phyloP scores from a whole-genome alignment of 495 filamentous ascomycete genomes.

The Cetradonia linearis region DNA sequence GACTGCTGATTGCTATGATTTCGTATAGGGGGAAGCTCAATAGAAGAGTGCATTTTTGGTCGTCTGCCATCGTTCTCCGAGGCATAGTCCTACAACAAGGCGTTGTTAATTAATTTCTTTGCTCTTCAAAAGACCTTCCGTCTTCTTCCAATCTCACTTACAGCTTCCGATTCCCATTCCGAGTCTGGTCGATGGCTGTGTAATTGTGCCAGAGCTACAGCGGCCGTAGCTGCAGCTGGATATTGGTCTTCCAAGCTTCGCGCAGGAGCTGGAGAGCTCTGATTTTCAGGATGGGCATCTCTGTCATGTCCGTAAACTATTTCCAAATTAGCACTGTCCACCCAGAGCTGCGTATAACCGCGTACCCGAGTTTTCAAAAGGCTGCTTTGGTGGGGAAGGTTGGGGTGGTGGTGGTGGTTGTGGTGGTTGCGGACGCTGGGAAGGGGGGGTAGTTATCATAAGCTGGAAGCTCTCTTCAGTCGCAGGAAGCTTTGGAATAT shows the following conservation, averaged over 20 bases:
- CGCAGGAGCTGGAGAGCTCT: slow-evolving; percentile 61
- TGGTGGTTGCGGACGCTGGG: slow-evolving; percentile 52
- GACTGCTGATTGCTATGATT: slow-evolving; percentile 63
- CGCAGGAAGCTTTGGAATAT: slow-evolving; percentile 96
- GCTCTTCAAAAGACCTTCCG: background rate
- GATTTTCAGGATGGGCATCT: slow-evolving; percentile 51
- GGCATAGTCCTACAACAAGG: slow-evolving; percentile 47
- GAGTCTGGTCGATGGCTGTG: slow-evolving; percentile 70
- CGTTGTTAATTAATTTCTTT: slow-evolving; percentile 1
- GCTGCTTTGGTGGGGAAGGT: slow-evolving; percentile 25
- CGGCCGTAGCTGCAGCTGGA: slow-evolving; percentile 63
- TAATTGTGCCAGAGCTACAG: slow-evolving; percentile 77
- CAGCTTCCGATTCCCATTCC: slow-evolving; percentile 78
- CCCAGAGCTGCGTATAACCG: background rate
- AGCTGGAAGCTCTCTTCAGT: slow-evolving; percentile 96
- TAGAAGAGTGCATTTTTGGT: slow-evolving; percentile 47
- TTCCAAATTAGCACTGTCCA: slow-evolving; percentile 27
- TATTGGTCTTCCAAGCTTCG: slow-evolving; percentile 63
- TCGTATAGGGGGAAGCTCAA: slow-evolving; percentile 66
- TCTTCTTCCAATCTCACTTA: slow-evolving; percentile 35
- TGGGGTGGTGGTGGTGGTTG: slow-evolving; percentile 23
- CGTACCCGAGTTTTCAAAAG: slow-evolving; percentile 25
- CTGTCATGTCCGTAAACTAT: slow-evolving; percentile 37
- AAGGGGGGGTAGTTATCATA: slow-evolving; percentile 86
- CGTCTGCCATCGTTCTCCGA: slow-evolving; percentile 61